These are phyloP conservation scores for Licmophora abbreviata DNA, from an alignment of 108 stramenopile species.

Conservation along the genomic window DNA sequence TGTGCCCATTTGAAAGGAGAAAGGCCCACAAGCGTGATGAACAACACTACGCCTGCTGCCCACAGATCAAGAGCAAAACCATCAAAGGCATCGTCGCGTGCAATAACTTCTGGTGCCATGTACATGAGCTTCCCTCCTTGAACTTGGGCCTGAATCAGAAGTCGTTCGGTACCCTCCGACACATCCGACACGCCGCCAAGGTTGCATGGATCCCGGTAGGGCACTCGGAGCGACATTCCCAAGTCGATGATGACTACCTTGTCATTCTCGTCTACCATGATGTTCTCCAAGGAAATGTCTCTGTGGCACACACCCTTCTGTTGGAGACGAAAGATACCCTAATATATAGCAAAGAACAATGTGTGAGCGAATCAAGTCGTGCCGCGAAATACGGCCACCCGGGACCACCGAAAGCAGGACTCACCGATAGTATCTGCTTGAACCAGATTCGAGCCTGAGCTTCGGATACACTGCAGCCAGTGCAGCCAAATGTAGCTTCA, in stretches of 20 bases:
- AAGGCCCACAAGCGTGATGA: slow-evolving; percentile 68
- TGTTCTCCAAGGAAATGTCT: slow-evolving; percentile 84
- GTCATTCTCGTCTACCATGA: slow-evolving; percentile 70
- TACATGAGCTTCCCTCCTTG: slow-evolving; percentile 81
- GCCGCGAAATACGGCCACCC: not conserved
- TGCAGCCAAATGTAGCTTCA: no score
- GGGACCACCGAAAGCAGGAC: no score
- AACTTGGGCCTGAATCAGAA: slow-evolving; percentile 34
- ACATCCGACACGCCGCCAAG: slow-evolving; percentile 28
- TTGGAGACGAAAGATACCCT: slow-evolving; percentile 58
- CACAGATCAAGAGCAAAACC: slow-evolving; percentile 82
- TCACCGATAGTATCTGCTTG: slow-evolving; percentile 46
- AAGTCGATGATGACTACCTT: slow-evolving; percentile 53
- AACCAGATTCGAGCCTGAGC: slow-evolving; percentile 54
- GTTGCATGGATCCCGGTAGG: slow-evolving; percentile 36
- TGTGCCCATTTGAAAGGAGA: slow-evolving; percentile 63
- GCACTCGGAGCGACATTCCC: slow-evolving; percentile 67
- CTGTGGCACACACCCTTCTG: slow-evolving; percentile 70
- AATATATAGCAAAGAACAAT: slow-evolving; percentile 28
- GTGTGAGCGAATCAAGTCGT: not conserved
- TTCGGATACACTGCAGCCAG: no score
- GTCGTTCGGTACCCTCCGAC: slow-evolving; percentile 40
- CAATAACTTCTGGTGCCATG: slow-evolving; percentile 76
- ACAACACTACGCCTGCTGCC: slow-evolving; percentile 76
- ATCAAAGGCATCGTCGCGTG: slow-evolving; percentile 36